Evolutionary conservation across 2,329 filamentous ascomycete species (phyloP).

Genomic region (Phyllosticta capitalensis): DNA sequence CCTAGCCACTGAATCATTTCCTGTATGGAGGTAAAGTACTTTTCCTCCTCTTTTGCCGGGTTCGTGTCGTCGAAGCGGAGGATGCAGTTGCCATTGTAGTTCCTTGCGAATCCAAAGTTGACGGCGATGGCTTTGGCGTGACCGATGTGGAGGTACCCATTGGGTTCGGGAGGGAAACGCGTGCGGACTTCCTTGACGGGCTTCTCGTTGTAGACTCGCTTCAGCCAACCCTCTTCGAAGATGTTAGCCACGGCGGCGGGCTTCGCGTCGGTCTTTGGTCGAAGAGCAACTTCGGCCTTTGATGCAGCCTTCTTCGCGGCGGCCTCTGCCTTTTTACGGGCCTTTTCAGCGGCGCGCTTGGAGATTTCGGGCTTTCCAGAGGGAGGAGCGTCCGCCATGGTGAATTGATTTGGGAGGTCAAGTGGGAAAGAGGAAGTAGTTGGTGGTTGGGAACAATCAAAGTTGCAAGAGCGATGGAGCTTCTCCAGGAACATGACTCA

Average conservation of each 20-base stretch:
- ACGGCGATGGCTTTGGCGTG: slow-evolving; percentile 93
- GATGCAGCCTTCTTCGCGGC: slow-evolving; percentile 33
- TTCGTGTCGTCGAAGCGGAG: slow-evolving; percentile 91
- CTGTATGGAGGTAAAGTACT: slow-evolving; percentile 80
- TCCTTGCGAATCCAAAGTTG: slow-evolving; percentile 89
- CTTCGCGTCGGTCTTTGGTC: slow-evolving; percentile 27
- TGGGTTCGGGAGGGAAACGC: slow-evolving; percentile 55
- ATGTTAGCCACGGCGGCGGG: slow-evolving; percentile 22
- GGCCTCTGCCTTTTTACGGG: slow-evolving; percentile 40
- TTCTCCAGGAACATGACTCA: slow-evolving; percentile 3
- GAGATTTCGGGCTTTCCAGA: slow-evolving; percentile 19
- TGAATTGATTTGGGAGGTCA: neutral
- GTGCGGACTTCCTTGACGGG: slow-evolving; percentile 36
- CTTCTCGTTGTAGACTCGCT: slow-evolving; percentile 42
- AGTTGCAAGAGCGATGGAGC: neutral
- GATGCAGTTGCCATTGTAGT: slow-evolving; percentile 69
- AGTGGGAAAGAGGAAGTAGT: neutral
- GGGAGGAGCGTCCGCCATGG: slow-evolving; percentile 7
- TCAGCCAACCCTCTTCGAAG: slow-evolving; percentile 42
- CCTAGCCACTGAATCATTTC: slow-evolving; percentile 82
- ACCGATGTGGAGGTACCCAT: slow-evolving; percentile 87
- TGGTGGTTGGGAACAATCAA: neutral
- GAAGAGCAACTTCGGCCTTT: slow-evolving; percentile 31
- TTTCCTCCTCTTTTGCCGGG: slow-evolving; percentile 83
- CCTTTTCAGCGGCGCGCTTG: slow-evolving; percentile 41